Evolutionary conservation across 2,329 filamentous ascomycete genomes (phyloP).

Genomic region (Byssothecium circinans): DNA sequence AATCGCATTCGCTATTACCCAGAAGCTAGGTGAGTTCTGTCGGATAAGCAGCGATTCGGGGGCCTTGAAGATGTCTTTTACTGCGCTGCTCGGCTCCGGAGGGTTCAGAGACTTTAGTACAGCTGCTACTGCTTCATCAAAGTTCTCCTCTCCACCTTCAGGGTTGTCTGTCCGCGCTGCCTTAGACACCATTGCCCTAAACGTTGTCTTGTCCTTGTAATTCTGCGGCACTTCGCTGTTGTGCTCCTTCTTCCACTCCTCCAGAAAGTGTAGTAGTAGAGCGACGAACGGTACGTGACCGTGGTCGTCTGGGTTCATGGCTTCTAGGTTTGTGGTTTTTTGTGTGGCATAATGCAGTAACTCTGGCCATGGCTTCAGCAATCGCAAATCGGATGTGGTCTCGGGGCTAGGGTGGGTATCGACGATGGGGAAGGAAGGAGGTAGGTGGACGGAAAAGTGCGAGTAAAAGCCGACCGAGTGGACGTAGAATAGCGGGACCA

Average conservation of each 20-base stretch:
- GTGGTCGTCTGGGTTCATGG: slow-evolving; percentile 76
- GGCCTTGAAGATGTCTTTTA: slow-evolving; percentile 79
- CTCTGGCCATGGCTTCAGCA: slow-evolving; percentile 85
- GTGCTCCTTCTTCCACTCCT: slow-evolving; percentile 74
- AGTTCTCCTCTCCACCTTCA: slow-evolving; percentile 94
- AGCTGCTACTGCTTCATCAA: slow-evolving; percentile 84
- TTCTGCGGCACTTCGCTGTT: slow-evolving; percentile 67
- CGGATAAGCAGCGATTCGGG: slow-evolving; percentile 56
- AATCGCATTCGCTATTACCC: slow-evolving; percentile 83
- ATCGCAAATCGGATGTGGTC: slow-evolving; percentile 78
- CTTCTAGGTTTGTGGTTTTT: slow-evolving; percentile 70
- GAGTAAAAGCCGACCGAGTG: slow-evolving; percentile 93
- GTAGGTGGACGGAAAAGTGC: slow-evolving; percentile 78
- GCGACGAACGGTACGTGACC: slow-evolving; percentile 89
- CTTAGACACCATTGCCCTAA: slow-evolving; percentile 69
- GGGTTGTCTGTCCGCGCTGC: slow-evolving; percentile 71
- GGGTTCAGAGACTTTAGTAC: slow-evolving; percentile 83
- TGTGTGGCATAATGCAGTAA: slow-evolving; percentile 66
- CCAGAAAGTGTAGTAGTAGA: slow-evolving; percentile 79
- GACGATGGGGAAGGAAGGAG: slow-evolving; percentile 83
- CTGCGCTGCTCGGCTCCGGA: slow-evolving; percentile 66
- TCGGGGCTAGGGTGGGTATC: slow-evolving; percentile 93
- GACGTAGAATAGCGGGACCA: slow-evolving; percentile 76
- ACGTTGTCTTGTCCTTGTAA: slow-evolving; percentile 85
- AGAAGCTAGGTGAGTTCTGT: slow-evolving; percentile 67